A percentile compares a stretch with the other conserved stretches of the same genome.
Evolutionary conservation across 2,329 filamentous ascomycete genomes (phyloP).

Genomic region (Aspergillus puulaauensis): DNA sequence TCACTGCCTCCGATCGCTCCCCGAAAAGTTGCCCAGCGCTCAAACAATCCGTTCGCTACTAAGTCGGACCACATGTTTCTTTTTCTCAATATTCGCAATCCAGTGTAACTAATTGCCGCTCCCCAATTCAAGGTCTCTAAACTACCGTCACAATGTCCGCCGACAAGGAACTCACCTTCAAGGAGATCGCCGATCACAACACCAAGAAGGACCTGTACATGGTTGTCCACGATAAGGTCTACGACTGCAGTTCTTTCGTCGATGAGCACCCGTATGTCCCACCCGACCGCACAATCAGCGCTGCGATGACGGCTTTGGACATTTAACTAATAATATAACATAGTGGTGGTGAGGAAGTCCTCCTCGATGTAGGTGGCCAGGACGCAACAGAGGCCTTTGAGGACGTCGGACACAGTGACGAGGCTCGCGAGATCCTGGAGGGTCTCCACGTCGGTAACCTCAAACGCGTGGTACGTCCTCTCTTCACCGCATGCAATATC

Average conservation of each 20-base stretch:
- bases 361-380: constrained; percentile 93
- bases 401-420: constrained; percentile 98
- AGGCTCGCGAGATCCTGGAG: constrained; percentile 90
- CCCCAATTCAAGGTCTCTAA: neutral
- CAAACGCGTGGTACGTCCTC: constrained; percentile 72
- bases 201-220: constrained; percentile 90
- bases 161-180: constrained; percentile 67
- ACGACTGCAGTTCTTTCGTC: constrained; percentile 83
- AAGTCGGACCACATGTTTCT: neutral
- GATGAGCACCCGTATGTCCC: constrained; percentile 87
- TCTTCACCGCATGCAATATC: neutral
- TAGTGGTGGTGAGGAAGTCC: constrained; percentile 96
- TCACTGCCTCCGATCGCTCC: neutral
- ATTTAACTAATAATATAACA: neutral
- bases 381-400: constrained; percentile 98
- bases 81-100: neutral
- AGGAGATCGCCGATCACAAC: constrained; percentile 81
- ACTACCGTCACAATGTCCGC: constrained; percentile 46
- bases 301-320: neutral
- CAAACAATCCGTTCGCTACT: neutral
- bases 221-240: constrained; percentile 95
- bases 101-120: constrained; percentile 7
- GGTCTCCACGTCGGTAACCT: constrained; percentile 71
- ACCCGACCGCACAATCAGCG: neutral
- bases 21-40: neutral